Evolutionary conservation across 106 monocot genomes (phyloP).

Genomic region (Agapanthus africanus): DNA sequence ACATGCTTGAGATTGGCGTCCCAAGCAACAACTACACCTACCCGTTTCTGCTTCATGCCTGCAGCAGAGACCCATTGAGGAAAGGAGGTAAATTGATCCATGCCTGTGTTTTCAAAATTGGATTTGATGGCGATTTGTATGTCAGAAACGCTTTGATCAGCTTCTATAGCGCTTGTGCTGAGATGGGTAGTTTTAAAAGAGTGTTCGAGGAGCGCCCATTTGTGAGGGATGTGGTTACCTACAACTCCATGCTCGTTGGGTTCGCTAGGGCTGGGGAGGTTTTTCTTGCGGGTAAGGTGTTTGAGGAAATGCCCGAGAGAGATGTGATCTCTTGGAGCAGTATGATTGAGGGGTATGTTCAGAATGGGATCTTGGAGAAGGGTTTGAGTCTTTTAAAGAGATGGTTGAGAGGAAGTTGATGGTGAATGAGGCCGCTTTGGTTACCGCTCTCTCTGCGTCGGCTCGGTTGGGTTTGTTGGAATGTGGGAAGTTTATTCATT

Average conservation of each 20-base stretch:
- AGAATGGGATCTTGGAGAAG: constrained; percentile 45
- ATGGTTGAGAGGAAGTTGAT: constrained; percentile 24
- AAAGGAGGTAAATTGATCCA: constrained; percentile 45
- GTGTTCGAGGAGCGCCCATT: constrained; percentile 42
- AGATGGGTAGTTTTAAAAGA: constrained; percentile 12
- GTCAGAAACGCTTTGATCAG: constrained; percentile 45
- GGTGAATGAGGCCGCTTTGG: constrained; percentile 52
- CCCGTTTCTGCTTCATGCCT: constrained; percentile 55
- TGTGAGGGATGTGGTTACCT: constrained; percentile 45
- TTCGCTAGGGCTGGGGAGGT: constrained; percentile 31
- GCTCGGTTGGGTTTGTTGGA: constrained; percentile 60
- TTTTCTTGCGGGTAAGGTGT: constrained; percentile 32
- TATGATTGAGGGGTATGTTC: constrained; percentile 50
- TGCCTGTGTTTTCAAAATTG: constrained; percentile 31
- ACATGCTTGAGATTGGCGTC: constrained; percentile 21
- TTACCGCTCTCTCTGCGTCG: constrained; percentile 47
- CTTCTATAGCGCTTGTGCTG: constrained; percentile 35
- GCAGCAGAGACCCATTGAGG: constrained; percentile 10
- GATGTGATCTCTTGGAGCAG: constrained; percentile 68
- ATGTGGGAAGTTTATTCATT: constrained; percentile 39
- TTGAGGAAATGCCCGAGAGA: constrained; percentile 42
- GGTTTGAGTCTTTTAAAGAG: constrained; percentile 31
- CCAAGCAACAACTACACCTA: constrained; percentile 64
- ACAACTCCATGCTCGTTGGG: constrained; percentile 49
- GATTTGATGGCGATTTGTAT: constrained; percentile 33